phyloP scores from a whole-genome alignment of 805 yeast species.

The Saturnispora mendoncae region DNA sequence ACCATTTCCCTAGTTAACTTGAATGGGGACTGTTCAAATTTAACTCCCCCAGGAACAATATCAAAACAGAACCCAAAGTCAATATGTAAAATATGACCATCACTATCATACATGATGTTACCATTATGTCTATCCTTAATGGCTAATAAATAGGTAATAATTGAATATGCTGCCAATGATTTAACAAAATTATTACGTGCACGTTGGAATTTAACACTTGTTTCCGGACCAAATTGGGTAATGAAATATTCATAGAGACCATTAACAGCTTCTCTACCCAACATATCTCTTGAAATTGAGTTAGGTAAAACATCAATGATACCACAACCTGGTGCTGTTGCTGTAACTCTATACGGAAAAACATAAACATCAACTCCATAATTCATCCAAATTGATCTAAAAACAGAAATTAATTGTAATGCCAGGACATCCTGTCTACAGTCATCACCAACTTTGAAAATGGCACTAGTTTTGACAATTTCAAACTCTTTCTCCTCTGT shows the following conservation, averaged over 20 bases:
- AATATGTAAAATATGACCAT: conserved; percentile 91
- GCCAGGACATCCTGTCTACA: conserved; percentile 97
- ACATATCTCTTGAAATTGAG: conserved; percentile 93
- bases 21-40: conserved; percentile 96
- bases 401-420: conserved; percentile 81
- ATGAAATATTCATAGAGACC: conserved; percentile 89
- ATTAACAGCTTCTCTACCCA: conserved; percentile 97
- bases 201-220: conserved; percentile 76
- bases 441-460: conserved; percentile 98
- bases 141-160: conserved; percentile 82
- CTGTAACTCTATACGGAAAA: conserved; percentile 91
- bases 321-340: conserved; percentile 99
- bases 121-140: conserved; percentile 98
- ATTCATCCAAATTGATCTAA: conserved; percentile 81
- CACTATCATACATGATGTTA: conserved; percentile 90
- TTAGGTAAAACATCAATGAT: conserved; percentile 96
- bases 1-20: conserved; percentile 96
- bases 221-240: conserved; percentile 92
- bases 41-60: conserved; percentile 98
- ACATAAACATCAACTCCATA: conserved; percentile 87
- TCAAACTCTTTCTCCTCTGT: conserved; percentile 12
- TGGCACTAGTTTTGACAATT: conserved; percentile 66
- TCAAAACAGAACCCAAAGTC: conserved; percentile 99
- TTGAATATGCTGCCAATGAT: conserved; percentile 89
- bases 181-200: conserved; percentile 91